Conservation (phyloP, 768 basidiomycete species). For the Paxillus rubicundulus region DNA sequence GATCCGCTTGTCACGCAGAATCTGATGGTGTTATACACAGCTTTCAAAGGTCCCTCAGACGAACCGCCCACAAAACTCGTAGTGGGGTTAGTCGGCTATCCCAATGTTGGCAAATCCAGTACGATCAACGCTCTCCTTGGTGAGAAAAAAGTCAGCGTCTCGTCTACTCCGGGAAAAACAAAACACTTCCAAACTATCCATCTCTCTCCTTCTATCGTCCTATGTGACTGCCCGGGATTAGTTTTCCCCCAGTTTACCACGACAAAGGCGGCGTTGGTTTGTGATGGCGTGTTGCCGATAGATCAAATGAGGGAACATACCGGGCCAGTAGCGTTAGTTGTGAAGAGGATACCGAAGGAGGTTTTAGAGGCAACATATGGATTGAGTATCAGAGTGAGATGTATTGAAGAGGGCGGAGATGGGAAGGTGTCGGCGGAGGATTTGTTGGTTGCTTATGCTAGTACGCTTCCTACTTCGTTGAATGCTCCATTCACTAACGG, state of each 20-base stretch:
- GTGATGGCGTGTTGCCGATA: conserved; percentile 95
- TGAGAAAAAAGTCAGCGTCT: conserved; percentile 97
- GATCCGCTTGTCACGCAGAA: neutral
- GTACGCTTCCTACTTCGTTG: conserved; percentile 48
- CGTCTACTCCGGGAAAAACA: conserved; percentile 96
- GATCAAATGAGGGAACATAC: conserved; percentile 95
- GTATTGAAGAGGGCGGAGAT: conserved; percentile 81
- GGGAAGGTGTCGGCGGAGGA: conserved; percentile 73
- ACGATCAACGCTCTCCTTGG: conserved; percentile 96
- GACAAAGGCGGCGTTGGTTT: conserved; percentile 92
- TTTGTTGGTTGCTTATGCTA: conserved; percentile 85
- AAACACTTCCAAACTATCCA: conserved; percentile 99
- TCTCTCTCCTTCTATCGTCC: conserved; percentile 78
- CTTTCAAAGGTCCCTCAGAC: conserved; percentile 57
- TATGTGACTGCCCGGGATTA: conserved; percentile 97
- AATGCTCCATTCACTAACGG: conserved; percentile 7
- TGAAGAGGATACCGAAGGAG: conserved; percentile 72
- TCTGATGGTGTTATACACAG: conserved; percentile 38
- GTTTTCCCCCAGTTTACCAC: conserved; percentile 99
- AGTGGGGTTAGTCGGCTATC: conserved; percentile 94
- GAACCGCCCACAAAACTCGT: conserved; percentile 61
- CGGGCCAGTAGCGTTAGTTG: conserved; percentile 77
- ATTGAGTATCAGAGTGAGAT: conserved; percentile 61
- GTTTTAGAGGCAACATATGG: conserved; percentile 93
- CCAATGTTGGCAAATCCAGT: conserved; percentile 98